Evolutionary conservation across 208 protist genomes (phyloP).

Genomic region (Tritrichomonas musculus): DNA sequence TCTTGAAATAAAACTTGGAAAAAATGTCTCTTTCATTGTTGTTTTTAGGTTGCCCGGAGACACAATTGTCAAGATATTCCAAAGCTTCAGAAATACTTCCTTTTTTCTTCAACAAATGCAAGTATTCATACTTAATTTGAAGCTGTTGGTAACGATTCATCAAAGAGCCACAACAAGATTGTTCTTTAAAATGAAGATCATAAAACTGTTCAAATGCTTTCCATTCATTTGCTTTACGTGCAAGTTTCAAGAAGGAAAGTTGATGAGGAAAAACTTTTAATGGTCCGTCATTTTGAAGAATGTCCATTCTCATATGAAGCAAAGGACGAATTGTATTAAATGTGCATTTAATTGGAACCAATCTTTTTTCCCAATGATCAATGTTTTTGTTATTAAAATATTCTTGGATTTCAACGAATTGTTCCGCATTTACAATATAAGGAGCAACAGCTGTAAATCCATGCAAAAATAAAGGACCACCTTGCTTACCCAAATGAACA

Average conservation of each 20-base stretch:
- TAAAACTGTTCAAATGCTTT: not conserved
- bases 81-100: not conserved
- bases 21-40: not conserved
- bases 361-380: not conserved
- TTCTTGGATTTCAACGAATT: not conserved
- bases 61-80: too few species aligned
- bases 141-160: too few species aligned
- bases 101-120: not conserved
- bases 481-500: not conserved
- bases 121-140: not conserved
- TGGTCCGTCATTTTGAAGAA: not conserved
- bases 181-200: not conserved
- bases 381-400: not conserved
- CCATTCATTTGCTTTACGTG: not conserved
- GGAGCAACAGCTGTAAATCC: slow-evolving; percentile 25
- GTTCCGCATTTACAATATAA: not conserved
- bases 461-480: not conserved
- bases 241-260: not conserved
- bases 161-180: too few species aligned
- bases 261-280: too few species aligned
- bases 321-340: slow-evolving; percentile 5
- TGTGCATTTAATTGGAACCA: not conserved
- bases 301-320: not conserved
- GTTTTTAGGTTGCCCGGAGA: not conserved
- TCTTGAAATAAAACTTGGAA: not conserved